Evolutionary conservation across 2,329 filamentous ascomycete genomes (phyloP), one percentile per base, ranked within the genome.

Genomic region (Mariannaea sp.): DNA sequence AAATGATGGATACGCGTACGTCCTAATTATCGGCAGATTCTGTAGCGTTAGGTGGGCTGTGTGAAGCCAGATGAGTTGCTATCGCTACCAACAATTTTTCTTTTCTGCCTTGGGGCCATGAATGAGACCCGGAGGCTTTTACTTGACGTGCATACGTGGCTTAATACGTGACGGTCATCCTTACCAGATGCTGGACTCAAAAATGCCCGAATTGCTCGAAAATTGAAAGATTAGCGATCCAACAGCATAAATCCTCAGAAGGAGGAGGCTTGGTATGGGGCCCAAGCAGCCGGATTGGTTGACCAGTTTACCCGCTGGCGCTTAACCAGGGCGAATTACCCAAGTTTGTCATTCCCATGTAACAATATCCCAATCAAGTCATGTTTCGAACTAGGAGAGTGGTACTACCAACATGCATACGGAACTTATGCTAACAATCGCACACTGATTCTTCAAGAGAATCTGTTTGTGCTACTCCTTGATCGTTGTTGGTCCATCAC

Each of bases 391-490:
- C 52, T 51, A 30, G 30, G n/a, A 53, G 9, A 36, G 46, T 22
- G 30, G 26, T 26, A 39, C 29, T 2, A 7, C 58, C 61, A 63
- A 59, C 59, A 27, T 63, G 57, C 61, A 59, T 45, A 53, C 26
- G 35, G 42, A 46, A 43, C 12, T 19, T 27, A 17, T 20, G 38
- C 49, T 63, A 64, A 64, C 61, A 60, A 17, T 20, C 7, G 1
- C 20, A 10, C 50, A 36, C 22, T 36, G 32, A 36, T 33, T 65
- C 57, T 53, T 9, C 20, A 39, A n/a, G 9, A n/a, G 3, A 17
- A 35, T 19, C 4, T 62, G 56, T 60, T 64, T 49, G 13, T 13
- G 14, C 17, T 0, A 16, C 22, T 3, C 13, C 0, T 22, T 2
- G 10, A n/a, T 5, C 24, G 0, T 12, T 57, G 58, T 63, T 65